Evolutionary conservation across 139 green algal species (phyloP), one percentile per base, ranked within the genome.

Genomic region (Haematococcus sp.): DNA sequence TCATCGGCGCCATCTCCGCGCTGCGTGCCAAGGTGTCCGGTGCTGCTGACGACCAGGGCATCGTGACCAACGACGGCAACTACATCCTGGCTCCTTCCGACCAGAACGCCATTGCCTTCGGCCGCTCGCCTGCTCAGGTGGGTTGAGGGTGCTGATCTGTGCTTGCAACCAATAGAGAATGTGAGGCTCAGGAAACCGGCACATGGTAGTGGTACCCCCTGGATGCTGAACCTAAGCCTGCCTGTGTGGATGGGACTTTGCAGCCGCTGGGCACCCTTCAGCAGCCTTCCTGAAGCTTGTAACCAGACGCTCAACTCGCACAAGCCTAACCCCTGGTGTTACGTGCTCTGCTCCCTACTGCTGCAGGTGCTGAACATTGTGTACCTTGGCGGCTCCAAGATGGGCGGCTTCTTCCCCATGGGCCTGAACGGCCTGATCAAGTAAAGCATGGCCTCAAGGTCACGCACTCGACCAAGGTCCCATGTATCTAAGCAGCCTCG

Each of bases 361-460:
- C 40, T 49, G 1, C 73, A 82, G 68, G 81, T 87, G 23, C 66
- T 83, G 0, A 56, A 51, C 0, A 84, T 87, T 51, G 82, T 87
- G 52, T 78, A 79, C 70, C 40, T 81, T n/a, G 81, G 81, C 43
- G 55, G 35, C 22, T 49, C 16, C 31, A 49, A 13, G 31, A 69
- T 52, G 2, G 74, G 77, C 28, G 74, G 74, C 56, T 87, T 87
- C 77, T 87, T 81, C 63, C 82, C 82, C 63, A 68, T 76, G 5
- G 82, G 82, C 55, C 66, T 87, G 40, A 87, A 82, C 59, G 82
- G 77, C 40, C 40, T 49, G 40, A 49, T 49, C 40, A 49, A 49
- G 40, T 49, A 30, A 63, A 63, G 49, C n/a, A n/a, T n/a, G n/a
- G n/a, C n/a, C n/a, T n/a, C n/a, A n/a, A n/a, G n/a, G n/a, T n/a